Base-by-base conservation (phyloP, 2,329 filamentous ascomycete species). In the Ploettnerulaceae sp. region DNA sequence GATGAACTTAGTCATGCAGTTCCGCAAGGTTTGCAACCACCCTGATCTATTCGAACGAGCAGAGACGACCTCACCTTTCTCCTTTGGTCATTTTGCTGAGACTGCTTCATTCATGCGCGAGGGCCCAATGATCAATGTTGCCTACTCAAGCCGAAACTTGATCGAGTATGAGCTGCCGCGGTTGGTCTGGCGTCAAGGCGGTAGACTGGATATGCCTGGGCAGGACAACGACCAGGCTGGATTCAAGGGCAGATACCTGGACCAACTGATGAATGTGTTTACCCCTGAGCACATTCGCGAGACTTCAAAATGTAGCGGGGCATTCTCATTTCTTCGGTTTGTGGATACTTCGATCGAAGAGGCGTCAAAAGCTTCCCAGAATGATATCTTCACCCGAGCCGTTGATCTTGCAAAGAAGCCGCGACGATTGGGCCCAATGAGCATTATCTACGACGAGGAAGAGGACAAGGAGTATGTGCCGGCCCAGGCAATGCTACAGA, bases 1-100 rank as follows among this genome's bases (percentile, higher is more conserved):
- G 61, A 97, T 98, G 93, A 98, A 98, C 67, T 74, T 98, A 55
- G 93, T 98, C 54, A 98, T 98, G 93, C 93, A 98, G 69, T 98
- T 98, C 78, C 82, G 93, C 60, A 98, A 98, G 70, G 93, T 98
- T 47, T 98, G 93, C 72, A 98, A 98, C 63, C 93, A 98, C 64
- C 93, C 93, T 0, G 93, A 98, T 68, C 70, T 98, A 25, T 98
- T 98, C 58, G 90, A 98, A 67, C 84, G 93, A 35, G 90, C 91
- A 7, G 91, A 97, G 51, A 95, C 89, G 7, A 84, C 79, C 18
- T 95, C 90, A 7, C 89, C 93, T 0, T 84, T 91, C 60, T 85
- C 88, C 1, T 82, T 85, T 58, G 81, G 82, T n/a, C 80, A 84
- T 64, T 98, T 91, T 67, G 93, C 90, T 11, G 93, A 98, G 71